Conservation (phyloP, 257 asterid genomes). For the Gardenia jasminoides region DNA sequence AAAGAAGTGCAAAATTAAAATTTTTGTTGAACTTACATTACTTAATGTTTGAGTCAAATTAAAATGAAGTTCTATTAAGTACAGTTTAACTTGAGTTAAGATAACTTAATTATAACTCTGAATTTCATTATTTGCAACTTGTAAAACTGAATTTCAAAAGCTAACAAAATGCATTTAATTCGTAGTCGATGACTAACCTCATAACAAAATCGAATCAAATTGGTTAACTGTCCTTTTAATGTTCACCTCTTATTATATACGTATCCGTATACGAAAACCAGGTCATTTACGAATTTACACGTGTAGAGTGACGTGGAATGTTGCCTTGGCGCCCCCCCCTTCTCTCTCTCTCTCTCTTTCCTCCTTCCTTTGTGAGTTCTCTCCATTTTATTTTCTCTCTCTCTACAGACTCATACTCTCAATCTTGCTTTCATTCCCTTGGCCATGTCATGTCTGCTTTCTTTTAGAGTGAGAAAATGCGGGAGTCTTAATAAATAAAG, state of each 20-base stretch:
- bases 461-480: slow-evolving; percentile 29
- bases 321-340: slow-evolving; percentile 55
- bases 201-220: no score
- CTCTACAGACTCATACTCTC: slow-evolving; percentile 40
- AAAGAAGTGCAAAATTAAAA: no score
- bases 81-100: no score
- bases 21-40: no score
- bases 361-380: neutral
- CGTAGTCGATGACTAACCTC: no score
- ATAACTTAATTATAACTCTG: no score
- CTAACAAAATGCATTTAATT: no score
- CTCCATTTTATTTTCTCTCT: slow-evolving; percentile 34
- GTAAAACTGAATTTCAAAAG: no score
- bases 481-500: slow-evolving; percentile 20
- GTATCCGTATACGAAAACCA: neutral
- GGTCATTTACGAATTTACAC: slow-evolving; percentile 45
- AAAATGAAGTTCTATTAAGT: no score
- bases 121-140: no score
- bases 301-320: slow-evolving; percentile 87
- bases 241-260: neutral
- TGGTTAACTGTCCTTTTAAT: no score
- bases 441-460: neutral
- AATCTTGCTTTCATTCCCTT: slow-evolving; percentile 7
- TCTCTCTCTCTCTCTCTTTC: slow-evolving; percentile 16
- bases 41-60: no score